phyloP scores from a whole-genome alignment of 1,284 basidiomycete genomes.

The Rhizoctonia solani region DNA sequence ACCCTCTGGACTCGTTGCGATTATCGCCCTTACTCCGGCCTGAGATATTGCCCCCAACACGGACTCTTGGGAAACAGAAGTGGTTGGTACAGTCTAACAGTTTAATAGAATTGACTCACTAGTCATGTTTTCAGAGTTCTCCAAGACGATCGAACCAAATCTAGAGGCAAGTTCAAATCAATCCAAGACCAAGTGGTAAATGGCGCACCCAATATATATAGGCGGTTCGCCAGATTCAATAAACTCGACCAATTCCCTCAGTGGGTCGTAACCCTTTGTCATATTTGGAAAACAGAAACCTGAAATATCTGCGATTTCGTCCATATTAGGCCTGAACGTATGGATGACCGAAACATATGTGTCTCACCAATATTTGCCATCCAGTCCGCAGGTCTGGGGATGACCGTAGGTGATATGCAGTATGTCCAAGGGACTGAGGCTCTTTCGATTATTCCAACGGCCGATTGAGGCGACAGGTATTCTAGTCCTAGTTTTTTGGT shows the following conservation, averaged over 20 bases:
- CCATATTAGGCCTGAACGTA: no score
- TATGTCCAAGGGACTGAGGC: slow-evolving; percentile 70
- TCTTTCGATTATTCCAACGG: slow-evolving; percentile 58
- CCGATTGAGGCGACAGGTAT: slow-evolving; percentile 53
- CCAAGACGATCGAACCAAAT: slow-evolving; percentile 66
- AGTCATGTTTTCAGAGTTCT: slow-evolving; percentile 61
- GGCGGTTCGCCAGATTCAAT: slow-evolving; percentile 57
- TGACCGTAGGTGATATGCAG: slow-evolving; percentile 64
- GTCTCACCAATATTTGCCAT: slow-evolving; percentile 58
- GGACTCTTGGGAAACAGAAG: slow-evolving; percentile 46
- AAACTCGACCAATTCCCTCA: slow-evolving; percentile 54
- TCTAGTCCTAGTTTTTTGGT: slow-evolving; percentile 55
- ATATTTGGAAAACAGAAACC: slow-evolving; percentile 66
- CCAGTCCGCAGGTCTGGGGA: slow-evolving; percentile 67
- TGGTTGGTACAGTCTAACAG: no score
- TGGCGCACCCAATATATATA: slow-evolving; percentile 59
- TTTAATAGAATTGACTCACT: slow-evolving; percentile 43
- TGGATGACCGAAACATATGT: background rate
- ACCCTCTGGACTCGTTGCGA: slow-evolving; percentile 65
- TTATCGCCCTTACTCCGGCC: slow-evolving; percentile 59
- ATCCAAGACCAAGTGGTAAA: background rate
- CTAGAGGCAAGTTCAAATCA: slow-evolving; percentile 43
- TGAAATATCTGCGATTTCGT: slow-evolving; percentile 54
- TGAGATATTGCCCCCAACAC: slow-evolving; percentile 60
- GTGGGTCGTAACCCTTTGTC: slow-evolving; percentile 54